phyloP scores from a whole-genome alignment of 1,284 basidiomycete genomes.

The Leccinum subspadiceum region DNA sequence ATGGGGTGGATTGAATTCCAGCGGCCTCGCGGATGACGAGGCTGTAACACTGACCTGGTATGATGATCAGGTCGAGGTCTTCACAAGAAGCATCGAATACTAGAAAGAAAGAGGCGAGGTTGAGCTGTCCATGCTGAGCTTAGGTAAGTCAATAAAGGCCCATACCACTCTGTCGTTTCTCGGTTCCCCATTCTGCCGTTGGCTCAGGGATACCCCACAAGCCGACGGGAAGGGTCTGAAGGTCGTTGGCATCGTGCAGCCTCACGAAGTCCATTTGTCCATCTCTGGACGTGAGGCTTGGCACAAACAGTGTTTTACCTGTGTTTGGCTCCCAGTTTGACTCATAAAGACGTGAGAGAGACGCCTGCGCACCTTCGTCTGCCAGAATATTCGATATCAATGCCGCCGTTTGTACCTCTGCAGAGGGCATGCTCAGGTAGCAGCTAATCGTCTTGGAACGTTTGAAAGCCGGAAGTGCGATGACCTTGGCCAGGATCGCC shows the following conservation, averaged over 20 bases:
- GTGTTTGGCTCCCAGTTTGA: constrained; percentile 1
- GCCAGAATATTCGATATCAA: constrained; percentile 34
- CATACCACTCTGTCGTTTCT: constrained; percentile 51
- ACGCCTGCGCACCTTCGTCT: constrained; percentile 23
- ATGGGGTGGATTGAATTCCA: constrained; percentile 6
- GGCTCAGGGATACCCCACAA: constrained; percentile 78
- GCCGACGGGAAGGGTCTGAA: constrained; percentile 53
- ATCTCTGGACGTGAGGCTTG: constrained; percentile 49
- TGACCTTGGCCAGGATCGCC: constrained; percentile 47
- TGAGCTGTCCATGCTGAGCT: not conserved
- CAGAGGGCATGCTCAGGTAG: constrained; percentile 75
- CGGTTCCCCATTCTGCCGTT: constrained; percentile 41
- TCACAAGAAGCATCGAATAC: constrained; percentile 44
- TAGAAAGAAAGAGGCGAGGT: constrained; percentile 25
- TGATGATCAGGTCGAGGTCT: constrained; percentile 61
- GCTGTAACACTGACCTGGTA: constrained; percentile 53
- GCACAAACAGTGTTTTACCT: constrained; percentile 73
- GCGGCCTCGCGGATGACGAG: constrained; percentile 11
- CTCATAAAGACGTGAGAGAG: not conserved
- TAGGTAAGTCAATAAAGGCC: constrained; percentile 11
- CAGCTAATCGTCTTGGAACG: constrained; percentile 57
- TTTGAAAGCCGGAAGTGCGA: constrained; percentile 51
- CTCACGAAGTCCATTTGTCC: constrained; percentile 66
- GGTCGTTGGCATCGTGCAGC: constrained; percentile 57
- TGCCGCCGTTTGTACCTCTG: constrained; percentile 59